Percentiles rank a stretch among this genome's conserved stretches.
Conservation (phyloP, 306 rosid genomes). For the Erythrophleum fordii region DNA sequence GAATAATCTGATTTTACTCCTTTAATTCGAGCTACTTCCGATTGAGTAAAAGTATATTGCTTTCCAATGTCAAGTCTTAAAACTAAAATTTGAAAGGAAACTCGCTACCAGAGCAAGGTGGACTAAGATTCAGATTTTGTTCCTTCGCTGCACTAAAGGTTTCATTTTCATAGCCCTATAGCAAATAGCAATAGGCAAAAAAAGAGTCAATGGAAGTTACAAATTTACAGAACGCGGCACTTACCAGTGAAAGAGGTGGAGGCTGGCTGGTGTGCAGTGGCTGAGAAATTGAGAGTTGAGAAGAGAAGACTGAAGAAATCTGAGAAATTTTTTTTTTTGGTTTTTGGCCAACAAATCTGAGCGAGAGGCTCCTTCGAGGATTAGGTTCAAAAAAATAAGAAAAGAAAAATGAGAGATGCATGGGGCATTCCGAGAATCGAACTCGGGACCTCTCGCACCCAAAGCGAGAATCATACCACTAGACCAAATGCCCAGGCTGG, state of each 20-base stretch:
- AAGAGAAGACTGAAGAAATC: neutral
- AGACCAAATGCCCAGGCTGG: neutral
- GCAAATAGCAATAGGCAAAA: neutral
- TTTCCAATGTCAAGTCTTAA: neutral
- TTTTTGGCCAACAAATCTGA: too few relatives aligned
- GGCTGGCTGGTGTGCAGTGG: neutral
- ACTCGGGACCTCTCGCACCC: constrained; percentile 2
- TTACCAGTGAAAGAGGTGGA: neutral
- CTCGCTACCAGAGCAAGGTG: neutral
- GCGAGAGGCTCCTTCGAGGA: too few relatives aligned
- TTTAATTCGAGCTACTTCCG: neutral
- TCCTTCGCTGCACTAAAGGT: neutral
- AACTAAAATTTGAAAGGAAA: neutral
- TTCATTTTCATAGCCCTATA: neutral
- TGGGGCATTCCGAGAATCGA: neutral
- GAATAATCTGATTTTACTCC: neutral
- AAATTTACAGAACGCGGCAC: neutral
- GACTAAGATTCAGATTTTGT: neutral
- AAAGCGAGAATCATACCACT: neutral
- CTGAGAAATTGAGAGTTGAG: neutral
- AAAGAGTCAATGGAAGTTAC: neutral
- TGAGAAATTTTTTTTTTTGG: too few relatives aligned
- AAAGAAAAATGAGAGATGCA: too few relatives aligned
- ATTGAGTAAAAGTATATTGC: neutral
- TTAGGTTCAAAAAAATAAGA: too few relatives aligned